Percentiles rank a stretch among this genome's conserved stretches.
These are phyloP conservation scores for Ustilago lituana DNA, from an alignment of 1,284 basidiomycete species.

Conservation along the genomic window DNA sequence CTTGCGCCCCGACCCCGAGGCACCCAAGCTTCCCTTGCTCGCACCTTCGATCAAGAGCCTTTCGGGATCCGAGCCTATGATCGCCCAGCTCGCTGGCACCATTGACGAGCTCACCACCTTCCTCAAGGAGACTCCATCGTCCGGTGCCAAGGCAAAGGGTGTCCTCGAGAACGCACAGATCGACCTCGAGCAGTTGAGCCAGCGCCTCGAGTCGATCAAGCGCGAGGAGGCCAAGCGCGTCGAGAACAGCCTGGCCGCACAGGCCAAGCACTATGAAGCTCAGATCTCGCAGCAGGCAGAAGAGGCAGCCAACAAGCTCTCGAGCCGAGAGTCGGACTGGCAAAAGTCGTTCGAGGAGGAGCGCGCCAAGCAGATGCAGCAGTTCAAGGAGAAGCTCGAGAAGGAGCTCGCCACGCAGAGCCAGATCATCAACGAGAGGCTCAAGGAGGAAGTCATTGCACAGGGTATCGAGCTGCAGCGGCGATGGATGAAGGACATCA, in stretches of 20 bases:
- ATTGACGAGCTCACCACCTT: constrained; percentile 92
- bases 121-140: constrained; percentile 70
- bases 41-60: constrained; percentile 82
- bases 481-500: constrained; percentile 94
- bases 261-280: constrained; percentile 80
- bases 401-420: constrained; percentile 87
- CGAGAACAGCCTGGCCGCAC: constrained; percentile 74
- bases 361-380: constrained; percentile 77
- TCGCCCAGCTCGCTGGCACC: constrained; percentile 88
- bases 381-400: constrained; percentile 87
- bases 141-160: constrained; percentile 74
- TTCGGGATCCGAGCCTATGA: constrained; percentile 82
- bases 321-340: constrained; percentile 86
- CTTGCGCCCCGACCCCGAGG: constrained; percentile 57
- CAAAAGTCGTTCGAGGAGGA: constrained; percentile 84
- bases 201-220: constrained; percentile 82
- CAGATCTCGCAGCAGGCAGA: constrained; percentile 85
- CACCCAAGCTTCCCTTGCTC: constrained; percentile 74
- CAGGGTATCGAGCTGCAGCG: constrained; percentile 97
- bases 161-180: constrained; percentile 71
- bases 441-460: constrained; percentile 92
- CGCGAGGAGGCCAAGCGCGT: constrained; percentile 81
- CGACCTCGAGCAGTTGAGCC: constrained; percentile 83
- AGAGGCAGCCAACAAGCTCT: constrained; percentile 82
- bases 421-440: constrained; percentile 83